Base-by-base conservation (phyloP, 2,329 filamentous ascomycete genomes). In the Hypoxylon rubiginosum region DNA sequence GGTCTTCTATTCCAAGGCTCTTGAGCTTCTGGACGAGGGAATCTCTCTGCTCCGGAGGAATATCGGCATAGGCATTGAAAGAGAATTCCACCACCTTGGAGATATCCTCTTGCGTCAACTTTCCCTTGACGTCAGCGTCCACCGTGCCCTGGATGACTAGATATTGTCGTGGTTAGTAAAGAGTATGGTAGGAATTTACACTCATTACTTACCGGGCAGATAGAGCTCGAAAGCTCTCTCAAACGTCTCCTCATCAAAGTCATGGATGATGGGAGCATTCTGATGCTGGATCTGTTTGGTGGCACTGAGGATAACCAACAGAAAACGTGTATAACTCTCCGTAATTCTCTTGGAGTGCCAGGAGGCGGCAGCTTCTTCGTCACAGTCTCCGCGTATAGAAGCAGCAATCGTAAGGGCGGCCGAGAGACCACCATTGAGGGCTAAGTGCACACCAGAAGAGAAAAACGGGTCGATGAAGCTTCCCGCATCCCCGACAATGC, bases 391-490 rank as follows among this genome's bases (percentile, higher is more conserved):
- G 15, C 74, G 73, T 4, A 77, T 74, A 0, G 77, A 69, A 0
- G 83, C 82, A 3, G 70, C 69, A 17, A 85, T 83, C 0, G 83
- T 82, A 0, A 73, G 74, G 1, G 82, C 83, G 0, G 84, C 83
- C 0, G 83, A 82, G 0, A 86, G 76, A 3, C 74, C 83, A 15
- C 79, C 74, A 0, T 75, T 64, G 0, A 85, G 36, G 1, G 83
- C 83, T 0, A 85, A 72, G 64, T 85, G 83, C 2, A 82, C 77
- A 9, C 83, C 83, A 0, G 82, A 85, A 0, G 81, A 83, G 73
- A 85, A 85, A 62, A 78, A 80, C 0, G 82, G 82, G 61, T 85
- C 83, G 62, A 85, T 83, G 66, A 85, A 85, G 66, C 79, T 81
- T 1, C 81, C 83, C 0, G 83, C 83, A 62, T 85, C 83, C 1